Conservation (phyloP, 2,329 filamentous ascomycete genomes). For the Waltergamsia citrina region DNA sequence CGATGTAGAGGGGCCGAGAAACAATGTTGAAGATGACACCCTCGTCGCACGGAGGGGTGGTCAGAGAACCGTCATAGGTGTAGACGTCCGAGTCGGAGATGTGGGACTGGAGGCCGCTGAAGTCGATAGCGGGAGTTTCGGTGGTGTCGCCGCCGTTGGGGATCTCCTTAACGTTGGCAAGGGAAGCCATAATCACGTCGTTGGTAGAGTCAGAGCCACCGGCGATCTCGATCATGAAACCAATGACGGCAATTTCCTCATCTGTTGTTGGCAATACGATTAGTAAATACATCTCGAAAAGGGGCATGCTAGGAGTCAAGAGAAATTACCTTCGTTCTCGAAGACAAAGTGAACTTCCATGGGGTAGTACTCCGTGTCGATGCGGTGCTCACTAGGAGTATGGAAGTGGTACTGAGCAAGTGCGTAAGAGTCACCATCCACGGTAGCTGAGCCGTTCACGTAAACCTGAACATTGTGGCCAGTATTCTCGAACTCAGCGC, state of each 20-base stretch:
- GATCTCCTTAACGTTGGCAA: constrained; percentile 25
- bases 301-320: not conserved
- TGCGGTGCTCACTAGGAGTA: constrained; percentile 45
- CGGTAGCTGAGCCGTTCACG: constrained; percentile 32
- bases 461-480: constrained; percentile 36
- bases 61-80: constrained; percentile 46
- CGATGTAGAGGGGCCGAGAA: constrained; percentile 33
- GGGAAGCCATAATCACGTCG: constrained; percentile 20
- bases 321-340: constrained; percentile 16
- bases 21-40: constrained; percentile 41
- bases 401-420: constrained; percentile 49
- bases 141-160: constrained; percentile 22
- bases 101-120: constrained; percentile 22
- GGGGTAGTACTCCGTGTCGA: constrained; percentile 28
- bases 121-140: constrained; percentile 25
- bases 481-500: constrained; percentile 32
- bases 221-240: constrained; percentile 24
- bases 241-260: constrained; percentile 19
- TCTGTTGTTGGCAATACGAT: no score
- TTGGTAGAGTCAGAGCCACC: constrained; percentile 7
- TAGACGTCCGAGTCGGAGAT: constrained; percentile 27
- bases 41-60: constrained; percentile 49
- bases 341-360: constrained; percentile 33
- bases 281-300: not conserved
- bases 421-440: constrained; percentile 25